Conservation (phyloP, 176 grass and related monocot species). For the Secale cereale region DNA sequence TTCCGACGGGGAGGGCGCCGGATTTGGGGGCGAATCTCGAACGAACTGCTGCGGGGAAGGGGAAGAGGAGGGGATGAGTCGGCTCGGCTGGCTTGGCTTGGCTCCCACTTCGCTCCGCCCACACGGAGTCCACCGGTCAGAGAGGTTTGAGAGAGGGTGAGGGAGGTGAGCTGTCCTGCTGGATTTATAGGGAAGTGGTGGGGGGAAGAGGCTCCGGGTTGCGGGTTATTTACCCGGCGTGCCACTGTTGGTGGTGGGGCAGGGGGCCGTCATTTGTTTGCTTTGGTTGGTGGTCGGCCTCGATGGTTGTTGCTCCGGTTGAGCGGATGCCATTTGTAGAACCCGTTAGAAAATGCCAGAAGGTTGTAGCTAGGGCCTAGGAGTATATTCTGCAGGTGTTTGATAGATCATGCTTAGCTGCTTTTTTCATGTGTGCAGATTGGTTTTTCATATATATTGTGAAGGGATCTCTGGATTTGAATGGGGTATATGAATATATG, state of each 20-base stretch:
- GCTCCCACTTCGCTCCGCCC: constrained; percentile 10
- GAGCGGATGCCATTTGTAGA: background rate
- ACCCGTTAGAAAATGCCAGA: background rate
- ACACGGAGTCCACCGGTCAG: constrained; percentile 34
- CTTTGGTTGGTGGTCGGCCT: constrained; percentile 15
- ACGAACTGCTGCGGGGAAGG: background rate
- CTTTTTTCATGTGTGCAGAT: background rate
- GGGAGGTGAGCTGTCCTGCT: constrained; percentile 7
- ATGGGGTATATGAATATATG: background rate
- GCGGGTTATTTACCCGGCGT: background rate
- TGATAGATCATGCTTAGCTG: background rate
- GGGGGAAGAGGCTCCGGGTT: background rate
- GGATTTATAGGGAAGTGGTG: background rate
- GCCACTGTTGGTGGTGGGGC: constrained; percentile 15
- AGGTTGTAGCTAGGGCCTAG: background rate
- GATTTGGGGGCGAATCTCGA: constrained; percentile 14
- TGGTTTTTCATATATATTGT: background rate
- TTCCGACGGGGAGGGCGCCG: background rate
- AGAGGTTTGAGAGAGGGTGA: background rate
- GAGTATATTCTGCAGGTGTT: background rate
- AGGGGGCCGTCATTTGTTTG: constrained; percentile 1
- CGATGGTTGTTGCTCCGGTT: background rate
- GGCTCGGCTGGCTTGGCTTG: background rate
- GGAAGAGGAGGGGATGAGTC: background rate
- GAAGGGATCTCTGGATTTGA: background rate